Evolutionary conservation across 257 asterid genomes (phyloP), one percentile per base, ranked within the genome.

Genomic region (Ehretia macrophylla): DNA sequence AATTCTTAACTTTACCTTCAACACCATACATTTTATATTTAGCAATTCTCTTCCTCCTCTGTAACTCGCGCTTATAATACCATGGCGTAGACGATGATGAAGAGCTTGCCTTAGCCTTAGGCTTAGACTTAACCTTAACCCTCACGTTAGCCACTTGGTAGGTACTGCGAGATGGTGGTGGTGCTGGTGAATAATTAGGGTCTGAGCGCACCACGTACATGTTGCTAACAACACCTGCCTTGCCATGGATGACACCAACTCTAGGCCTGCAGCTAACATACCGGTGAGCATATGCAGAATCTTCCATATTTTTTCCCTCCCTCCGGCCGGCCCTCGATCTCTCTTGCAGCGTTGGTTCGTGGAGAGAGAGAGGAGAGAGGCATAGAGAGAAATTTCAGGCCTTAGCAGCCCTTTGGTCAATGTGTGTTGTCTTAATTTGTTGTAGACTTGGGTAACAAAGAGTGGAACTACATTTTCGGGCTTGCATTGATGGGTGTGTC

Each of bases 1-100:
- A 77, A 20, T 51, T 65, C 83, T 86, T 89, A 23, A 84, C 67
- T 68, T 86, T 82, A 18, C 92, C 89, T 74, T 89, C 92, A 6
- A 81, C 67, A 4, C 89, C 69, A 63, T 84, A 89, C 49, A 76
- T 37, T 47, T 84, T 86, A 69, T 89, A 89, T 58, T 69, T 76
- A 21, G 82, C 78, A 5, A 86, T 71, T 65, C 97, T 82, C 62
- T 67, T 89, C 59, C 67, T 81, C 23, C 92, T 79, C 46, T 80
- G 81, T 17, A 82, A 11, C 75, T 89, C 68, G 18, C 62, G 62
- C 6, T 27, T 32, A 50, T 52, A 63, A 8, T 20, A 27, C 73
- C 68, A 66, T 1, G 54, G 2, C 37, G 0, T 16, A 2, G 17
- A 14, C 19, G 14, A 39, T 2, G 32, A 17, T 1, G 40, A 22